Base-by-base conservation (phyloP, 2,329 filamentous ascomycete genomes). In the Samsoniella hepiali region DNA sequence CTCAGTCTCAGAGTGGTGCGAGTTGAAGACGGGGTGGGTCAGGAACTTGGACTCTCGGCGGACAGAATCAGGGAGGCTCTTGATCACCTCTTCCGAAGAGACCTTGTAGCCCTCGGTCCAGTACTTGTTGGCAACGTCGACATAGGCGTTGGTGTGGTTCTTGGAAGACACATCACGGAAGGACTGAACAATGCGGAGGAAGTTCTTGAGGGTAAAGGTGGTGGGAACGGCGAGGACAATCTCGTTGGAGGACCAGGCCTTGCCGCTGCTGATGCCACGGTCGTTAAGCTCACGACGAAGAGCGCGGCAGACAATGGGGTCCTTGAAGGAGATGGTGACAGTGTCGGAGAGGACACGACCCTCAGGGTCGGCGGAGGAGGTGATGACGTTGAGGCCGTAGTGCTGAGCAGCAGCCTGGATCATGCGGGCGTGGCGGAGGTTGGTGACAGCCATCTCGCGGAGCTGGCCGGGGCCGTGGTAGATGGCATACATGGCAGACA, bases 21-120 rank as follows among this genome's bases (percentile, higher is more conserved):
- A 88, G 81, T 97, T 97, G 84, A 97, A 98, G 32, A 97, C 91
- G 0, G 92, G 91, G 74, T 98, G 93, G 0, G 91, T 93, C 67
- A 98, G 80, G 77, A 90, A 97, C 15, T 82, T 71, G 0, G 91
- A 91, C 31, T 85, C 89, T 72, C 94, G 86, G 72, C 85, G 86
- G 67, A 97, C 83, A 11, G 73, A 67, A 3, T 82, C 78, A 5
- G 89, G 86, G 27, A 90, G 79, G 32, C 69, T 70, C 10, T 70
- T 69, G 60, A 77, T 67, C 9, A 75, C 66, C 61, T 80, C 76
- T 53, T 82, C 66, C 3, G 71, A 66, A 4, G 71, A 72, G 36
- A 69, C 68, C 40, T 73, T 68, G 63, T 75, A 71, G 15, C 70
- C 65, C 56, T 81, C 71, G 69, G 49, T 76, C 75, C 66, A 81